Evolutionary conservation across 2,329 filamentous ascomycete species (phyloP).

Genomic region (Escovopsis weberi): DNA sequence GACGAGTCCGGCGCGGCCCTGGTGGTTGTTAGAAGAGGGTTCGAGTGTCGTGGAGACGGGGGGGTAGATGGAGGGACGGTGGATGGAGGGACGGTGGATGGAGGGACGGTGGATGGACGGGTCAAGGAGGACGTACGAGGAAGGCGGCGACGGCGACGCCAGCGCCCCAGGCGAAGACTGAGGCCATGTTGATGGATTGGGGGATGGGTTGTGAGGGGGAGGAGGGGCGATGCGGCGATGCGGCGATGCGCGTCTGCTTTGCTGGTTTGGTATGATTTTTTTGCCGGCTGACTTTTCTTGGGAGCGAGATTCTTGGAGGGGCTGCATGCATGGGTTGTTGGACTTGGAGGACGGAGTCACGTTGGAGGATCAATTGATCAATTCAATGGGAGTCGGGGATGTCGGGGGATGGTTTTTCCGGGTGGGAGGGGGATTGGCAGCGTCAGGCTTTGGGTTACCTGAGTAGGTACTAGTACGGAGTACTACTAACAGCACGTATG

Average conservation of each 20-base stretch:
- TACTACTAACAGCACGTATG: too few species aligned
- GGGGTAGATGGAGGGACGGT: too few species aligned
- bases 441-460: too few species aligned
- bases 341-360: not conserved
- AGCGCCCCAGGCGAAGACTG: constrained; percentile 30
- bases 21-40: constrained; percentile 1
- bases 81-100: not conserved
- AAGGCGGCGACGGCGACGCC: constrained; percentile 38
- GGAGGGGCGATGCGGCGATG: not conserved
- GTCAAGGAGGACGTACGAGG: constrained; percentile 22
- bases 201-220: not conserved
- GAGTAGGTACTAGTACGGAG: too few species aligned
- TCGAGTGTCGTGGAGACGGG: too few species aligned
- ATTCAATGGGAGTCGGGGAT: too few species aligned
- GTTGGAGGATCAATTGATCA: too few species aligned
- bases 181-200: constrained; percentile 20
- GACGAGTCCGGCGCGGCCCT: constrained; percentile 88
- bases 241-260: not conserved
- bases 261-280: not conserved
- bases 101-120: not conserved
- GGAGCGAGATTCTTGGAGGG: not conserved
- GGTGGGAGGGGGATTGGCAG: not conserved
- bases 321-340: not conserved
- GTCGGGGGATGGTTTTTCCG: not conserved
- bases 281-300: not conserved